Evolutionary conservation across 2,329 filamentous ascomycete genomes (phyloP).

Genomic region (Colletotrichum nymphaeae): DNA sequence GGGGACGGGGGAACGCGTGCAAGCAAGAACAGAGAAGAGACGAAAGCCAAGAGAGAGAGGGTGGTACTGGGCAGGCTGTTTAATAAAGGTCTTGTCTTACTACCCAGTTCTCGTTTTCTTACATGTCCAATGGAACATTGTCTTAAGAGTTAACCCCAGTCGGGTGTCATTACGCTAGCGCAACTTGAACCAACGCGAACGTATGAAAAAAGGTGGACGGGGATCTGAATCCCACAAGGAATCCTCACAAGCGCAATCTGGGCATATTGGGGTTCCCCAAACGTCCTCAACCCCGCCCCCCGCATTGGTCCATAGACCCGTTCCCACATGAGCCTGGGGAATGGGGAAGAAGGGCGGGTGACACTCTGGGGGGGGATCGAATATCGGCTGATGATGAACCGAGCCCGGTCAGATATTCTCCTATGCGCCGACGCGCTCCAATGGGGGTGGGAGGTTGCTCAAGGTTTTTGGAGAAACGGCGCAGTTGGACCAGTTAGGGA

Average conservation of each 20-base stretch:
- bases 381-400: slow-evolving; percentile 23
- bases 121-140: neutral
- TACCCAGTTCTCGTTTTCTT: neutral
- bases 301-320: slow-evolving; percentile 7
- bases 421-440: slow-evolving; percentile 27
- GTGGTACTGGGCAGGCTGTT: slow-evolving; percentile 10
- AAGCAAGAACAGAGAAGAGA: neutral
- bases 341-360: neutral
- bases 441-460: slow-evolving; percentile 7
- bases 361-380: slow-evolving; percentile 9
- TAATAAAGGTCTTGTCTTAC: slow-evolving; percentile 23
- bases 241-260: slow-evolving; percentile 20
- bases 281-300: slow-evolving; percentile 21
- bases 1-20: neutral
- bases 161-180: neutral
- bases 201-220: neutral
- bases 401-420: slow-evolving; percentile 17
- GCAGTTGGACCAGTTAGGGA: neutral
- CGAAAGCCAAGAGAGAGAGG: neutral
- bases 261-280: slow-evolving; percentile 10
- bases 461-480: neutral
- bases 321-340: slow-evolving; percentile 24
- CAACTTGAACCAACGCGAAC: slow-evolving; percentile 18
- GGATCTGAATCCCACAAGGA: slow-evolving; percentile 12
- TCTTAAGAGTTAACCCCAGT: neutral